Evolutionary conservation across 805 yeast species (phyloP), one percentile per base, ranked within the genome.

Genomic region (Torulaspora indica): DNA sequence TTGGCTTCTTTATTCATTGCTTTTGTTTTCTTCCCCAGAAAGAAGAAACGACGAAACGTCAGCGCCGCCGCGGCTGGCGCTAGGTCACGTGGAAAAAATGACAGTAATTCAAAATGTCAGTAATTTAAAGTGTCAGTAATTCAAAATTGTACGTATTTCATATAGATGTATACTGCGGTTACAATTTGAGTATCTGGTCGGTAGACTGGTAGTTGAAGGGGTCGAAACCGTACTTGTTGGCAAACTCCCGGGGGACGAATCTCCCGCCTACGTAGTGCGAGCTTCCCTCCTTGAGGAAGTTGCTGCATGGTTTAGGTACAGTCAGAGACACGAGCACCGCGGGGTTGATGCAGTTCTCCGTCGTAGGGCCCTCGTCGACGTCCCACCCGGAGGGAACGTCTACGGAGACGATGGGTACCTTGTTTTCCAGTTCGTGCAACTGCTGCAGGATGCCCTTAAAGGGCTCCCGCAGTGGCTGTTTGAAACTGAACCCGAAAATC

Each of bases 321-420:
- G 98, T 90, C 38, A 93, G 69, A 40, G 95, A 84, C 8, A 93
- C 81, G 38, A 93, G 70, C 52, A 80, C 78, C 5, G 74, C 64
- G 0, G 97, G 95, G 20, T 70, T 70, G 44, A 85, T 58, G 13
- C 70, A 57, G 0, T 62, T 66, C 8, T 68, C 64, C 1, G 63
- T 66, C 0, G 69, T 64, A 0, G 93, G 95, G 0, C 98, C 98
- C 6, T 74, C 58, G 57, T 93, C 95, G 8, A 93, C 98, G 58
- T 90, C 91, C 98, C 98, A 93, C 0, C 97, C 96, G 2, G 95
- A 85, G 0, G 98, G 98, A 37, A 91, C 78, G 63, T 93, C 98
- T 2, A 93, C 85, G 0, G 95, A 78, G 0, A 86, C 75, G 1
- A 89, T 76, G 1, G 90, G 91, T 2, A 78, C 57, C 1, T 49